Evolutionary conservation across 2,329 filamentous ascomycete genomes (phyloP).

Genomic region (Ophidiomyces ophidiicola): DNA sequence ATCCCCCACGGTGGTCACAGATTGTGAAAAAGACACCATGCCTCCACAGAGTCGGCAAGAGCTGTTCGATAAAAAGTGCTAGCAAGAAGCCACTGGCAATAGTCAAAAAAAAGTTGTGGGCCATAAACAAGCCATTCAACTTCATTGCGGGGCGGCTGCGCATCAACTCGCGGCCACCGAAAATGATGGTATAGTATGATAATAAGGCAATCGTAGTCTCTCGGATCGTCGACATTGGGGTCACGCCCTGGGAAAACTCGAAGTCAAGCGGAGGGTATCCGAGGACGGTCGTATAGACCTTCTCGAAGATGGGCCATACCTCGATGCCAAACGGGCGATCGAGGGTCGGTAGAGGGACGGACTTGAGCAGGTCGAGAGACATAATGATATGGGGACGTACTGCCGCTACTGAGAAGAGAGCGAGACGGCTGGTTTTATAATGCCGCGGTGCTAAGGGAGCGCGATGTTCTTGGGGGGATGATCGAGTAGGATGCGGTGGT

Average conservation of each 20-base stretch:
- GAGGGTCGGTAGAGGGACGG: constrained; percentile 49
- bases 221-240: constrained; percentile 74
- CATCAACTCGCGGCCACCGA: constrained; percentile 79
- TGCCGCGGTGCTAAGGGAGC: no score
- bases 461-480: no score
- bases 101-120: constrained; percentile 86
- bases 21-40: constrained; percentile 74
- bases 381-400: constrained; percentile 4
- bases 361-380: constrained; percentile 13
- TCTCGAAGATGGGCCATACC: constrained; percentile 81
- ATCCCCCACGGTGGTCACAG: constrained; percentile 58
- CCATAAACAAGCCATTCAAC: constrained; percentile 69
- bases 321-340: constrained; percentile 74
- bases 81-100: constrained; percentile 63
- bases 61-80: constrained; percentile 70
- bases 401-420: neutral
- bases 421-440: no score
- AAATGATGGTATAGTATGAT: constrained; percentile 77
- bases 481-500: no score
- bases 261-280: constrained; percentile 75
- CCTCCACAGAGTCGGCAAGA: constrained; percentile 66
- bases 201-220: constrained; percentile 64
- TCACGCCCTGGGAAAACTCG: constrained; percentile 61
- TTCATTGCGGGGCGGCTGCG: constrained; percentile 67
- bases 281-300: constrained; percentile 56